Conservation (phyloP, 164 flowering plant genomes). For the Kalanchoe fedtschenkoi region DNA sequence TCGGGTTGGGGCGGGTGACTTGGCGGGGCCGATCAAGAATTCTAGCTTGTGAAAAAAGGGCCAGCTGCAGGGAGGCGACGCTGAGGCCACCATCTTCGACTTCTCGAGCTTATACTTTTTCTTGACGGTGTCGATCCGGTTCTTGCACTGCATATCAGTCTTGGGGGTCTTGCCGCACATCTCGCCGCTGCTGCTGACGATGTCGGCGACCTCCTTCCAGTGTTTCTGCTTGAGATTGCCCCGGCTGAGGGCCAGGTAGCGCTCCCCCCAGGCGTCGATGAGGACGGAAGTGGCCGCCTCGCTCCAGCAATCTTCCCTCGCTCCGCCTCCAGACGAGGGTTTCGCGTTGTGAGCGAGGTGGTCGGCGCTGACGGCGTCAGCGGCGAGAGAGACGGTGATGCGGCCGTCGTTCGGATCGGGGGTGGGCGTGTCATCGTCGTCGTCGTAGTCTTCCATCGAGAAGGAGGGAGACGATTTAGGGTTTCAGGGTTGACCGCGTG, state of each 20-base stretch:
- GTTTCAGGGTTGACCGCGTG: background rate
- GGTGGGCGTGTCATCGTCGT: background rate
- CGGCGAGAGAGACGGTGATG: too few species aligned
- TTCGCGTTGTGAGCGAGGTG: too few species aligned
- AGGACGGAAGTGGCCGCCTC: conserved; percentile 67
- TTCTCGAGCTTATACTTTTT: conserved; percentile 80
- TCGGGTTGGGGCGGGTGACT: background rate
- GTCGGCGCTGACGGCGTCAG: too few species aligned
- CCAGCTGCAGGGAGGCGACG: conserved; percentile 52
- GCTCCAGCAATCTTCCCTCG: conserved; percentile 89
- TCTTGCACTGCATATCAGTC: conserved; percentile 83
- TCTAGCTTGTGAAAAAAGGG: conserved; percentile 46
- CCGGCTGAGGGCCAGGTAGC: conserved; percentile 65
- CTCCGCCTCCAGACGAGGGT: conserved; percentile 39
- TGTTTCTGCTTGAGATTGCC: conserved; percentile 81
- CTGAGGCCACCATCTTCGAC: conserved; percentile 38
- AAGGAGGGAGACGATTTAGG: background rate
- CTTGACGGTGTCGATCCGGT: conserved; percentile 79
- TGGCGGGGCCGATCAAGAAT: conserved; percentile 42
- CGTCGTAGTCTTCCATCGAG: background rate
- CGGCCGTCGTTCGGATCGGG: too few species aligned
- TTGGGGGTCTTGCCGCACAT: conserved; percentile 43
- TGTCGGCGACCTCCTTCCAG: conserved; percentile 84
- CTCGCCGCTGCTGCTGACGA: conserved; percentile 46
- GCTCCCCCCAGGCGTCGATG: conserved; percentile 89